Conservation (phyloP, 768 basidiomycete species). For the Lactarius trivialis region DNA sequence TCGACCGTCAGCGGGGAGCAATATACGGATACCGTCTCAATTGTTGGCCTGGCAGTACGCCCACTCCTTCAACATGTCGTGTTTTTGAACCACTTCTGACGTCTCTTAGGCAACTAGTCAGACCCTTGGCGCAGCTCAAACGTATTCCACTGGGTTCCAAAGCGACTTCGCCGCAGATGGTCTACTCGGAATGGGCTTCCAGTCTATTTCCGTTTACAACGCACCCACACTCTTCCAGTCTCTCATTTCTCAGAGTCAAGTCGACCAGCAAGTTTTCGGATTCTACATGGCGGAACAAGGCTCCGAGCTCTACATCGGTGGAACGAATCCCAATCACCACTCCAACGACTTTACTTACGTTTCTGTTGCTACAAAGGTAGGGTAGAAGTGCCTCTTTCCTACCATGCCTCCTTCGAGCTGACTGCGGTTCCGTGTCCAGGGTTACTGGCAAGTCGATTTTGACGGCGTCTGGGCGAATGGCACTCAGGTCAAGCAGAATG, state of each 20-base stretch:
- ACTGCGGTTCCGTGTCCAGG: slow-evolving; percentile 2
- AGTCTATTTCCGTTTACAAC: slow-evolving; percentile 25
- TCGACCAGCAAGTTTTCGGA: slow-evolving; percentile 37
- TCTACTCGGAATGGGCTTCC: slow-evolving; percentile 37
- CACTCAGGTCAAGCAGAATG: not conserved
- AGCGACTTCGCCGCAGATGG: slow-evolving; percentile 35
- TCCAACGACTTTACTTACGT: slow-evolving; percentile 6
- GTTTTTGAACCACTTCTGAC: not conserved
- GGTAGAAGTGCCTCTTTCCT: not conserved
- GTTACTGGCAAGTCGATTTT: slow-evolving; percentile 23
- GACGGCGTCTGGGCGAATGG: slow-evolving; percentile 11
- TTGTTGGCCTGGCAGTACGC: slow-evolving; percentile 32
- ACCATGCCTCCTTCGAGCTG: not conserved
- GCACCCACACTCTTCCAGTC: slow-evolving; percentile 33
- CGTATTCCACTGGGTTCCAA: slow-evolving; percentile 33
- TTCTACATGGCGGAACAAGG: slow-evolving; percentile 40
- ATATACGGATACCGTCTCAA: slow-evolving; percentile 39
- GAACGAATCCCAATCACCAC: not conserved
- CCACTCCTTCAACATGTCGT: not conserved
- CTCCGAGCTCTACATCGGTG: slow-evolving; percentile 14
- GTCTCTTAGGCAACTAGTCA: slow-evolving; percentile 30
- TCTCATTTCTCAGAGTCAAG: slow-evolving; percentile 33
- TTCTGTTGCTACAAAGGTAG: not conserved
- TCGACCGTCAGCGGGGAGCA: slow-evolving; percentile 34
- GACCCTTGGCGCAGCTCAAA: slow-evolving; percentile 39